Percentiles rank a stretch among this genome's conserved stretches.
phyloP scores from a whole-genome alignment of 768 basidiomycete genomes.

The Tricholoma hemisulphureum region DNA sequence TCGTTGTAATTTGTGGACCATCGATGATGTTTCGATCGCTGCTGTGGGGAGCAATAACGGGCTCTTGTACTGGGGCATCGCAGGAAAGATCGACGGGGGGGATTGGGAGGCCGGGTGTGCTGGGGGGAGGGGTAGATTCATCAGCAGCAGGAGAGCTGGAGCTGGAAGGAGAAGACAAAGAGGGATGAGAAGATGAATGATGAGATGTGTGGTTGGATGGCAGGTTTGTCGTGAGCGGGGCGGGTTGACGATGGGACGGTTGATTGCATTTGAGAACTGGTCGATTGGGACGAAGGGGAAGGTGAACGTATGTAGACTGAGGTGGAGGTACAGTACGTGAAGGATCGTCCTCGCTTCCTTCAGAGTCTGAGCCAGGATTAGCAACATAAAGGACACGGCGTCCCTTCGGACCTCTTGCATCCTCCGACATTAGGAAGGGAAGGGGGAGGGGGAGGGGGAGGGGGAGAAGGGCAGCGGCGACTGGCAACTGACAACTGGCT shows the following conservation, averaged over 20 bases:
- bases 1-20: slow-evolving; percentile 17
- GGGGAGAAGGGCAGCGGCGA: background rate
- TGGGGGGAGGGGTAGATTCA: slow-evolving; percentile 71
- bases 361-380: slow-evolving; percentile 56
- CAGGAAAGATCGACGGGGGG: slow-evolving; percentile 41
- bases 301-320: slow-evolving; percentile 6
- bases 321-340: slow-evolving; percentile 9
- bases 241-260: slow-evolving; percentile 15
- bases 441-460: background rate
- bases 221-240: slow-evolving; percentile 35
- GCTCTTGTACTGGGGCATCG: slow-evolving; percentile 36
- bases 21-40: slow-evolving; percentile 12
- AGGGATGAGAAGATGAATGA: slow-evolving; percentile 47
- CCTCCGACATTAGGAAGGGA: slow-evolving; percentile 56
- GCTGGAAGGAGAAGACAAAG: slow-evolving; percentile 69
- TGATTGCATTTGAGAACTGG: slow-evolving; percentile 10
- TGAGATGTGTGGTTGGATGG: slow-evolving; percentile 28
- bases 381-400: slow-evolving; percentile 51
- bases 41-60: slow-evolving; percentile 12
- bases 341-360: slow-evolving; percentile 27
- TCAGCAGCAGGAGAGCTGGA: slow-evolving; percentile 59
- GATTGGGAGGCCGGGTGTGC: slow-evolving; percentile 54
- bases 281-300: slow-evolving; percentile 11
- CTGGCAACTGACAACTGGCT: background rate
- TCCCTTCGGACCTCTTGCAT: slow-evolving; percentile 40